Conservation (phyloP, 2,329 filamentous ascomycete genomes). For the Ascochyta fabae region DNA sequence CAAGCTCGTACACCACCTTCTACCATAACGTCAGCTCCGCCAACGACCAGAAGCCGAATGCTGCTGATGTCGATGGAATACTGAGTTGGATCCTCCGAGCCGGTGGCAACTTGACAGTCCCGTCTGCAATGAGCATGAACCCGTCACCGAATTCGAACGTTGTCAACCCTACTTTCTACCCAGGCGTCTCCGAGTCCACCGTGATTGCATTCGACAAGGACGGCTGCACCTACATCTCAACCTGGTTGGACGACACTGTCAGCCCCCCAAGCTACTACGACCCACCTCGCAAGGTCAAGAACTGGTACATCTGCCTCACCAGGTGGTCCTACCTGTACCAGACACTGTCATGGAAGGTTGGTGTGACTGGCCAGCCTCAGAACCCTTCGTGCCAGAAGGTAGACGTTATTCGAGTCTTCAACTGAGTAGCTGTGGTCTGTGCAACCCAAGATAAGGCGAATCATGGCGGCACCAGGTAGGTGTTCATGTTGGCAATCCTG, state of each 20-base stretch:
- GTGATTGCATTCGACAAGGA: slow-evolving; percentile 49
- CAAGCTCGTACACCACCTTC: slow-evolving; percentile 29
- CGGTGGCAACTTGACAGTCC: slow-evolving; percentile 15
- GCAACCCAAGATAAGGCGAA: neutral
- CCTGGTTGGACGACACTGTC: slow-evolving; percentile 47
- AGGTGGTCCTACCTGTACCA: slow-evolving; percentile 46
- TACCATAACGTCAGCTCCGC: slow-evolving; percentile 37
- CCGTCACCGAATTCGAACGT: slow-evolving; percentile 46
- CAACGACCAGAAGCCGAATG: slow-evolving; percentile 3
- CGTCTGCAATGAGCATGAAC: slow-evolving; percentile 41
- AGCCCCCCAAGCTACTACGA: slow-evolving; percentile 28
- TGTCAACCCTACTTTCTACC: slow-evolving; percentile 48
- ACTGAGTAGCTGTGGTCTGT: slow-evolving; percentile 4
- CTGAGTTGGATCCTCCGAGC: slow-evolving; percentile 22
- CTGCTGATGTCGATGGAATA: slow-evolving; percentile 19
- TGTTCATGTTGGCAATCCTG: neutral
- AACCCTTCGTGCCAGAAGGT: slow-evolving; percentile 54
- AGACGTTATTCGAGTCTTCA: slow-evolving; percentile 43
- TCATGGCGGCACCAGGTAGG: neutral
- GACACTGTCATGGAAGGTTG: slow-evolving; percentile 53
- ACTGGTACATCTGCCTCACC: slow-evolving; percentile 54
- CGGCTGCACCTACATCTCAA: slow-evolving; percentile 46
- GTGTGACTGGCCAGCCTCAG: slow-evolving; percentile 43
- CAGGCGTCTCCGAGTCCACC: slow-evolving; percentile 26
- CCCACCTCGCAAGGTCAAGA: slow-evolving; percentile 32